Evolutionary conservation across 2,329 filamentous ascomycete genomes (phyloP).

Genomic region (Apiospora phragmitis): DNA sequence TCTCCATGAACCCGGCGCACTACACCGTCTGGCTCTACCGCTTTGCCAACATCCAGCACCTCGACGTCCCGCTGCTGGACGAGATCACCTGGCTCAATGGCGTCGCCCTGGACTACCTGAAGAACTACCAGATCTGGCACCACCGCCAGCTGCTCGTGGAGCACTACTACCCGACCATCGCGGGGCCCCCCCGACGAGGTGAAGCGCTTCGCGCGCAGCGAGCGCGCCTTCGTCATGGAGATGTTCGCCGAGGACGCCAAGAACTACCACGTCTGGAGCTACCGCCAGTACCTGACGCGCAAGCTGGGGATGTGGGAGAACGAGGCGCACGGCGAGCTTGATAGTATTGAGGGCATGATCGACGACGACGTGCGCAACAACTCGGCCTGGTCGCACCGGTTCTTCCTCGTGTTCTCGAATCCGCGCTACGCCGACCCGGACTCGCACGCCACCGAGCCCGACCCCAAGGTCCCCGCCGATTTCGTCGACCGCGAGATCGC

Average conservation of each 20-base stretch:
- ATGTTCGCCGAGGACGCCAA: constrained; percentile 90
- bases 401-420: constrained; percentile 82
- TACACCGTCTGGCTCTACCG: constrained; percentile 99
- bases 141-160: constrained; percentile 68
- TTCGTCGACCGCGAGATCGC: constrained; percentile 73
- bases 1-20: constrained; percentile 90
- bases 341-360: constrained; percentile 71
- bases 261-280: constrained; percentile 99
- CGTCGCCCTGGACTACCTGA: constrained; percentile 79
- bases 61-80: constrained; percentile 63
- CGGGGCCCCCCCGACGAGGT: constrained; percentile 55
- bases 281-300: constrained; percentile 71
- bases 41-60: constrained; percentile 71
- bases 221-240: constrained; percentile 71
- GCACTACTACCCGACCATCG: constrained; percentile 59
- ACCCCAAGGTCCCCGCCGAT: constrained; percentile 58
- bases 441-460: constrained; percentile 51
- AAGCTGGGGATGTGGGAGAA: constrained; percentile 59
- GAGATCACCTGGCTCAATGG: constrained; percentile 87
- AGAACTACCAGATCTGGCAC: constrained; percentile 99
- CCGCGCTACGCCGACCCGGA: constrained; percentile 49
- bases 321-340: constrained; percentile 59
- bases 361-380: constrained; percentile 88
- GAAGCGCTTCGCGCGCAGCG: constrained; percentile 60
- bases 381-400: constrained; percentile 95